Conservation (phyloP, 306 rosid species). For the Vigna nakashimae region DNA sequence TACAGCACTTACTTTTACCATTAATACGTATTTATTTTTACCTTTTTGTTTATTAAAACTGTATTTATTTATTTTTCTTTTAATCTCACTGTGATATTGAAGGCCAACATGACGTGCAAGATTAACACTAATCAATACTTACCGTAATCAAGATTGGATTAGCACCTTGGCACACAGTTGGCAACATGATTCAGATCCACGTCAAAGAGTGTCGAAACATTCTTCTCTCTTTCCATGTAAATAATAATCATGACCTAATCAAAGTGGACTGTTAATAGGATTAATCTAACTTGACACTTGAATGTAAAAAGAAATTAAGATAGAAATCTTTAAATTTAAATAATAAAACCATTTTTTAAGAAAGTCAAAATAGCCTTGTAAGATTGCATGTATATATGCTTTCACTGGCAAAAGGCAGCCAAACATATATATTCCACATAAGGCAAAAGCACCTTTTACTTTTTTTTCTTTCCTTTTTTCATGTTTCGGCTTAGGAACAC, state of each 20-base stretch:
- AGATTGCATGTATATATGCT: not conserved
- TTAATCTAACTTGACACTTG: too few relatives aligned
- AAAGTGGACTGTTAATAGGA: not conserved
- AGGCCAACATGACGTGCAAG: too few relatives aligned
- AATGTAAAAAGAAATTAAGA: too few relatives aligned
- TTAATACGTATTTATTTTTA: too few relatives aligned
- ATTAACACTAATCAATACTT: too few relatives aligned
- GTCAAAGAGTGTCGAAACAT: not conserved
- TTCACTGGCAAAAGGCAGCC: not conserved
- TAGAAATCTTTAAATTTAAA: too few relatives aligned
- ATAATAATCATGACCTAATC: not conserved
- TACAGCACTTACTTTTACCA: too few relatives aligned
- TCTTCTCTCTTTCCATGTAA: not conserved
- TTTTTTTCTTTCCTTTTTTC: not conserved
- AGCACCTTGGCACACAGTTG: slow-evolving; percentile 24
- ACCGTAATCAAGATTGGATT: slow-evolving; percentile 19
- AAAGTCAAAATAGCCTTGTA: too few relatives aligned
- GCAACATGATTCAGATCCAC: not conserved
- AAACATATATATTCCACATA: not conserved
- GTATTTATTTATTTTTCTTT: too few relatives aligned
- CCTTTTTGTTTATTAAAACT: too few relatives aligned
- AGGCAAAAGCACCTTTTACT: not conserved
- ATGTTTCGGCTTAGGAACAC: not conserved
- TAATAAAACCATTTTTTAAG: too few relatives aligned
- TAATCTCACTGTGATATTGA: too few relatives aligned